A percentile compares a stretch with the other conserved stretches of the same genome.
phyloP scores from a whole-genome alignment of 1,139 yeast species.

The Geotrichum cucujoidarum region DNA sequence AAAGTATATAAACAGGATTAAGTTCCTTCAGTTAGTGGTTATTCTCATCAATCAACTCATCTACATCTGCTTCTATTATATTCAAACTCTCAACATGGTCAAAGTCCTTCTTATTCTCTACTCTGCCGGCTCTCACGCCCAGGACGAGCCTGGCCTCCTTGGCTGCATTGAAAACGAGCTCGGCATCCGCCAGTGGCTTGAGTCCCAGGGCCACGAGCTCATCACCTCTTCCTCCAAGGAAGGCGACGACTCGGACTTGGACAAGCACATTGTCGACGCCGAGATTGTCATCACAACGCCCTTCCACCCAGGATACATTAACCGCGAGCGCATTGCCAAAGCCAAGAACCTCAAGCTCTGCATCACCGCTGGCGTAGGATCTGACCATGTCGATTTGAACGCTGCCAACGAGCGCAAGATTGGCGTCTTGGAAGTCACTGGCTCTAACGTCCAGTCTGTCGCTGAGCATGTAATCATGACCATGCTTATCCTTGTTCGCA shows the following conservation, averaged over 20 bases:
- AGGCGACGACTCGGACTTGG: slow-evolving; percentile 55
- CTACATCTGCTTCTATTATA: background rate
- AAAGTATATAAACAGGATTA: background rate
- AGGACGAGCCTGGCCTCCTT: slow-evolving; percentile 54
- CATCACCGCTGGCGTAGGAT: slow-evolving; percentile 81
- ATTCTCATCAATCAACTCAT: background rate
- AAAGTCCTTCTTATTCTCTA: slow-evolving; percentile 35
- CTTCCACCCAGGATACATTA: slow-evolving; percentile 76
- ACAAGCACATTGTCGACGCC: slow-evolving; percentile 61
- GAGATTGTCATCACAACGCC: slow-evolving; percentile 79
- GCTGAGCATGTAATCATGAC: slow-evolving; percentile 81
- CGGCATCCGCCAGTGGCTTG: slow-evolving; percentile 63
- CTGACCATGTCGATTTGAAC: slow-evolving; percentile 71
- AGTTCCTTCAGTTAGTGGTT: background rate
- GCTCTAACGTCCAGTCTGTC: slow-evolving; percentile 73
- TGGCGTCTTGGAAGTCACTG: slow-evolving; percentile 75
- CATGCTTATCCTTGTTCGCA: slow-evolving; percentile 64
- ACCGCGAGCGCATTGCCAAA: slow-evolving; percentile 57
- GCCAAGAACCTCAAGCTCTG: slow-evolving; percentile 71
- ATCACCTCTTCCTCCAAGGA: slow-evolving; percentile 67
- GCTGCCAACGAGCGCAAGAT: slow-evolving; percentile 63
- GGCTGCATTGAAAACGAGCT: slow-evolving; percentile 76
- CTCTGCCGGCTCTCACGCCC: slow-evolving; percentile 46
- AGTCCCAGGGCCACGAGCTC: slow-evolving; percentile 61
- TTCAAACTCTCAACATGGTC: too few relatives aligned